Evolutionary conservation across 345 rosid species (phyloP).

Genomic region (Erodium maritimum): DNA sequence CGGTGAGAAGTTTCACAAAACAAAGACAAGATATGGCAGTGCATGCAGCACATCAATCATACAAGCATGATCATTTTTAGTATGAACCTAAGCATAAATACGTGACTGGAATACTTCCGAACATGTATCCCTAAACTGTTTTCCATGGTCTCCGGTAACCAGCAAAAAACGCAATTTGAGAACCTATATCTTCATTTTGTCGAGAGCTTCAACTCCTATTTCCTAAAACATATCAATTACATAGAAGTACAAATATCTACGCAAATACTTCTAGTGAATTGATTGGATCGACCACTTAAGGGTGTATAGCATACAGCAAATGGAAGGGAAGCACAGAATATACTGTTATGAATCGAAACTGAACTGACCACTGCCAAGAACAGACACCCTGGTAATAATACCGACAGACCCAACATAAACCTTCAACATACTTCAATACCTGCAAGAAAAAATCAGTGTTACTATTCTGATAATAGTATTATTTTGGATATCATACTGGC

Average conservation of each 20-base stretch:
- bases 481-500: no score
- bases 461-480: no score
- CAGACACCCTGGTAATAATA: constrained; percentile 92
- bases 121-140: neutral
- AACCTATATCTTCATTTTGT: neutral
- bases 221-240: no score
- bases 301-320: neutral
- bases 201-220: no score
- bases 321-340: neutral
- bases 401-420: constrained; percentile 94
- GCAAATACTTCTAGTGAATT: neutral
- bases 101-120: neutral
- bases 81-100: neutral
- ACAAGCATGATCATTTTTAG: neutral
- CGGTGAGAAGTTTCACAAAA: neutral
- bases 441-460: constrained; percentile 21
- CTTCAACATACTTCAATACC: constrained; percentile 91
- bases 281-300: neutral
- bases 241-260: no score
- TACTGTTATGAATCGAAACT: neutral
- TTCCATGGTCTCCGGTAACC: constrained; percentile 2
- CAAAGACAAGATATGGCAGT: neutral
- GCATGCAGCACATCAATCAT: neutral
- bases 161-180: neutral
- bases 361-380: constrained; percentile 95